phyloP scores from a whole-genome alignment of 1,139 yeast species.

The Yamadazyma atlantica region DNA sequence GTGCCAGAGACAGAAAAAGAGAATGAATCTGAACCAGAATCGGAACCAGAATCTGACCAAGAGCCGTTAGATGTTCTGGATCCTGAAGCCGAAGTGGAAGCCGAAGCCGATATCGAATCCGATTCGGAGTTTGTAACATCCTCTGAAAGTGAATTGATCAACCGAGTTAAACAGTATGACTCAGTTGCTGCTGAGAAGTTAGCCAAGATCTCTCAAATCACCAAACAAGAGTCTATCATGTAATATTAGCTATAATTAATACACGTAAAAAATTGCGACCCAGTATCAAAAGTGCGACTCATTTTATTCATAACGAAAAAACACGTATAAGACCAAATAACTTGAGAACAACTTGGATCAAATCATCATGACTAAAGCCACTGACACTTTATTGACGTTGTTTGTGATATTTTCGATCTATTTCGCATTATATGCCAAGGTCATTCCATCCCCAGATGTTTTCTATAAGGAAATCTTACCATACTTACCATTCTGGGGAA shows the following conservation, averaged over 20 bases:
- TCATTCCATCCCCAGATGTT: slow-evolving; percentile 53
- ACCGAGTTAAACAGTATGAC: slow-evolving; percentile 35
- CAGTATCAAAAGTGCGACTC: no score
- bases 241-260: slow-evolving; percentile 1
- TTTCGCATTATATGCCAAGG: slow-evolving; percentile 51
- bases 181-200: slow-evolving; percentile 38
- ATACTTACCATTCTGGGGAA: slow-evolving; percentile 66
- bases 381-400: slow-evolving; percentile 53
- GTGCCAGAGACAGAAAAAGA: neutral
- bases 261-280: neutral
- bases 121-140: slow-evolving; percentile 14
- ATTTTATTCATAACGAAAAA: slow-evolving; percentile 1
- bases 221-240: slow-evolving; percentile 41
- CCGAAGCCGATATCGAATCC: slow-evolving; percentile 21
- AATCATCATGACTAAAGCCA: slow-evolving; percentile 64
- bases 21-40: slow-evolving; percentile 19
- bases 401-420: slow-evolving; percentile 54
- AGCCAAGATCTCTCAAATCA: slow-evolving; percentile 41
- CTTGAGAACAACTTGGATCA: no score
- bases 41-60: slow-evolving; percentile 24
- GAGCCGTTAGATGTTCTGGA: slow-evolving; percentile 26
- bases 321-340: slow-evolving; percentile 3
- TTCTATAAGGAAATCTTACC: slow-evolving; percentile 61
- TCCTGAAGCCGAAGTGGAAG: slow-evolving; percentile 22
- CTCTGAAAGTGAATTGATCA: slow-evolving; percentile 19